Percentiles rank a stretch among this genome's conserved stretches.
phyloP scores from a whole-genome alignment of 768 basidiomycete genomes.

The Lanmaoa pseudosensibilis region DNA sequence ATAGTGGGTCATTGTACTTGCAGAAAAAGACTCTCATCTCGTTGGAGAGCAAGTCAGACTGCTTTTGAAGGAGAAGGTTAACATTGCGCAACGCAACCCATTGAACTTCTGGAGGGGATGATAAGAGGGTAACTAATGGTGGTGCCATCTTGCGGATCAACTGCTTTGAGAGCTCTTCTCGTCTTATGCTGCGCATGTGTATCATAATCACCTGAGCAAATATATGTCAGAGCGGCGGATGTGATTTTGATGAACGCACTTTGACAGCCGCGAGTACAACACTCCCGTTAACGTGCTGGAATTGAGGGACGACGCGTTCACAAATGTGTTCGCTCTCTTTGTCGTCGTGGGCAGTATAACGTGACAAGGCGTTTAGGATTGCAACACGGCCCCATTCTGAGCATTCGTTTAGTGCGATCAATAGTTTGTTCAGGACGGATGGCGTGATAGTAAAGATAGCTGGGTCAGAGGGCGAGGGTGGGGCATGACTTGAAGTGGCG shows the following conservation, averaged over 20 bases:
- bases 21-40: constrained; percentile 99
- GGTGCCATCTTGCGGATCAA: constrained; percentile 97
- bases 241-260: constrained; percentile 42
- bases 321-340: constrained; percentile 99
- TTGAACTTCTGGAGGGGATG: constrained; percentile 95
- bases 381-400: constrained; percentile 99
- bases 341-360: constrained; percentile 81
- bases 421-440: constrained; percentile 78
- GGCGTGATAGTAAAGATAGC: constrained; percentile 83
- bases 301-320: constrained; percentile 96
- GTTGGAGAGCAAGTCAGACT: constrained; percentile 83
- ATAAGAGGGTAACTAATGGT: constrained; percentile 90
- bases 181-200: constrained; percentile 79
- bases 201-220: constrained; percentile 87
- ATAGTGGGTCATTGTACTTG: constrained; percentile 99
- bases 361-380: constrained; percentile 80
- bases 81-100: constrained; percentile 98
- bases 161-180: constrained; percentile 83
- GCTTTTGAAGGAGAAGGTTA: constrained; percentile 93
- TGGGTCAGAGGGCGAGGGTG: constrained; percentile 54
- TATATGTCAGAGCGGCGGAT: neutral
- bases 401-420: constrained; percentile 96
- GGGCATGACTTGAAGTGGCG: constrained; percentile 51
- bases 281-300: constrained; percentile 95
- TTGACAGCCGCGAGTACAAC: constrained; percentile 97